Evolutionary conservation across 768 basidiomycete genomes (phyloP).

Genomic region (Lactarius sp.): DNA sequence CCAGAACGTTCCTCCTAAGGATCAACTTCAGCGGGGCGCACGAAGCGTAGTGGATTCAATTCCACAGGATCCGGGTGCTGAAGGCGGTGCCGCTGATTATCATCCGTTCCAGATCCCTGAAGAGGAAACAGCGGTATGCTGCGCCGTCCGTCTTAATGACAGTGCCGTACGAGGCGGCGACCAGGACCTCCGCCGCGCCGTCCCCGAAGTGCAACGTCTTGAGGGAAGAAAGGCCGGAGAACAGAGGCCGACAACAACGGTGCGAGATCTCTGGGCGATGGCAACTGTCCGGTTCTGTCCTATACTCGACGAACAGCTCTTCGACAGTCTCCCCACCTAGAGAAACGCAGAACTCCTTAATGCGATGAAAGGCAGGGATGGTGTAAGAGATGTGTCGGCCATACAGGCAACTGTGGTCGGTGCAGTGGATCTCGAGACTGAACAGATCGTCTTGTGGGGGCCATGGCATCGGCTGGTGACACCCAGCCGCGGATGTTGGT

Average conservation of each 20-base stretch:
- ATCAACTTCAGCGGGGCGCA: too few species aligned
- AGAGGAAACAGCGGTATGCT: background rate
- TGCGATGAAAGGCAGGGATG: background rate
- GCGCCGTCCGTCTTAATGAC: too few species aligned
- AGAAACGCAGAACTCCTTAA: background rate
- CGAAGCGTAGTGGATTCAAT: slow-evolving; percentile 9
- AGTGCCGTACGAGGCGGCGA: background rate
- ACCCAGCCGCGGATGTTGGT: background rate
- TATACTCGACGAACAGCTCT: slow-evolving; percentile 11
- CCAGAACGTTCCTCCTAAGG: background rate
- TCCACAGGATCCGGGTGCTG: slow-evolving; percentile 4
- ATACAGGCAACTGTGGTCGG: slow-evolving; percentile 1
- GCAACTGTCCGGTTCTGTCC: background rate
- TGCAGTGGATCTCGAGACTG: slow-evolving; percentile 3
- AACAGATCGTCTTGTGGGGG: slow-evolving; percentile 8
- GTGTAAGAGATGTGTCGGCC: slow-evolving; percentile 7
- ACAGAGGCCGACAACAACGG: background rate
- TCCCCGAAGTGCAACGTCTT: slow-evolving; percentile 8
- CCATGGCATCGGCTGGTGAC: background rate
- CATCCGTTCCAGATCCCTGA: background rate
- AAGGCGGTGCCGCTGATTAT: background rate
- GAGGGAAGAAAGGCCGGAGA: background rate
- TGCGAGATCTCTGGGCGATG: background rate
- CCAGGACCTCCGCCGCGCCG: slow-evolving; percentile 6
- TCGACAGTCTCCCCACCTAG: background rate